Evolutionary conservation across 371 early-diverging fungal genomes (phyloP), one percentile per base, ranked within the genome.

Genomic region (Blakeslea trispora): DNA sequence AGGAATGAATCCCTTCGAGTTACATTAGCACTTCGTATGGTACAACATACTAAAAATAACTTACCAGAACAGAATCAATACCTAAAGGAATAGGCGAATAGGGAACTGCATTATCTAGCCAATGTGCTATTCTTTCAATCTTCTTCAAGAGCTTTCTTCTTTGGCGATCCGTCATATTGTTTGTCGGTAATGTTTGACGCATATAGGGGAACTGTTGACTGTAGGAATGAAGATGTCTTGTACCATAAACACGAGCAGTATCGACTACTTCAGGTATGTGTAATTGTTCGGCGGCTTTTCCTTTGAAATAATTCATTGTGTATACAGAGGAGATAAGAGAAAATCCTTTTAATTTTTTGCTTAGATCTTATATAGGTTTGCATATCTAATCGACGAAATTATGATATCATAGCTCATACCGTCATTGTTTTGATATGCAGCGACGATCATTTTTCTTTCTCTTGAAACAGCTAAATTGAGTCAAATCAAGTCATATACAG

Each of bases 71-170:
- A 0, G 74, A 68, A 45, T 77, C 77, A 9, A 77, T 19, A 40
- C 77, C 77, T 9, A 77, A 45, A n/a, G 77, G 74, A 39, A 77
- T 66, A 46, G 77, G 77, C n/a, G 72, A 74, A 24, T 57, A 57
- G 19, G 77, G 77, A 13, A 77, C 56, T 13, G 76, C 76, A 50
- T 68, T 69, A 45, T 77, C 77, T 17, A 77, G 47, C 70, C 72
- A 77, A 15, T 58, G 23, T 11, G 77, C 59, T 10, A 74, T 32
- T 19, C 57, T 52, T 22, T 54, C 52, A 35, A 74, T 62, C 49
- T 68, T 69, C 37, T 62, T 60, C 17, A 74, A 39, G 10, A 63
- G 50, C 19, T 63, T 60, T 2, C 51, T 59, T 41, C 55, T 65
- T 57, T 74, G 28, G 3, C 56, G 53, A 18, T 70, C 71, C 1